Conservation (phyloP, 306 rosid genomes). For the Quercus suber region DNA sequence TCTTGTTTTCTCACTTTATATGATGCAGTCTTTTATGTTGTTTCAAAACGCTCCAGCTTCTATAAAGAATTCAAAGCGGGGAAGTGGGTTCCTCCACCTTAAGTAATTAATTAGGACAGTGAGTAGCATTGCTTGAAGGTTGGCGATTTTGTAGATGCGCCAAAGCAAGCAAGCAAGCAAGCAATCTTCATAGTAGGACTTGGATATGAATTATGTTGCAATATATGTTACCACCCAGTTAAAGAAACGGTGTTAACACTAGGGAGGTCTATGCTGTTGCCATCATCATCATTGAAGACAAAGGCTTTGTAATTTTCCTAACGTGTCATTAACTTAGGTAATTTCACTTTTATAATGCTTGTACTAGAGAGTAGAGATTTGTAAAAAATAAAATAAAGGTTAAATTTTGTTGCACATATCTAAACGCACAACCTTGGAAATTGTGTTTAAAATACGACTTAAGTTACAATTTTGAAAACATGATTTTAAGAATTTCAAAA, state of each 20-base stretch:
- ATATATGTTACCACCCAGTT: neutral
- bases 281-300: neutral
- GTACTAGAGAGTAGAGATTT: neutral
- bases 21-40: conserved; percentile 78
- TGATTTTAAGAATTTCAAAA: too few relatives aligned
- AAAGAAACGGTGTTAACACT: neutral
- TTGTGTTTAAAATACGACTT: too few relatives aligned
- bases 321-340: conserved; percentile 17
- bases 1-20: neutral
- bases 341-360: conserved; percentile 1
- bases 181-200: neutral
- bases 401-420: too few relatives aligned
- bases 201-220: conserved; percentile 8
- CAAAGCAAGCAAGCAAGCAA: neutral
- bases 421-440: too few relatives aligned
- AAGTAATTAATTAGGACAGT: conserved; percentile 23
- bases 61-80: conserved; percentile 80
- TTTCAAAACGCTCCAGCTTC: conserved; percentile 73
- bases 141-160: neutral
- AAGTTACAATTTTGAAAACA: too few relatives aligned
- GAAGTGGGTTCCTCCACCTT: conserved; percentile 69
- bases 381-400: neutral
- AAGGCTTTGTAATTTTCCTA: neutral
- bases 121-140: conserved; percentile 13
- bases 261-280: neutral